Percentiles rank a stretch among this genome's conserved stretches.
Evolutionary conservation across 768 basidiomycete genomes (phyloP).

Genomic region (Pleurotus giganteus): DNA sequence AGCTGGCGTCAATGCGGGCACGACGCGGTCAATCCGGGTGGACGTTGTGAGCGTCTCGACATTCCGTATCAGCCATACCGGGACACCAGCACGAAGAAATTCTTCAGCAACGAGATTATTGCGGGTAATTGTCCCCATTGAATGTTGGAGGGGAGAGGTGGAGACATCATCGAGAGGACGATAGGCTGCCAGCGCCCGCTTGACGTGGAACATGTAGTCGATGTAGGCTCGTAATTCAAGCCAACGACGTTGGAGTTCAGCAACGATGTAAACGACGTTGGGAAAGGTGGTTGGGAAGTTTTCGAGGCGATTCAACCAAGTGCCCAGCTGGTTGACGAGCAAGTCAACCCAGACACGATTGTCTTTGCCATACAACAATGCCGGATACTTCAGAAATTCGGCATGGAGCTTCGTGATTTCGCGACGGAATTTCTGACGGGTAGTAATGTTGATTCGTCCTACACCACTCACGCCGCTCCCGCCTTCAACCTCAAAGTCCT

Average conservation of each 20-base stretch:
- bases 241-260: background rate
- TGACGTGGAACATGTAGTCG: background rate
- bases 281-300: background rate
- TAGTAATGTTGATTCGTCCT: too few relatives aligned
- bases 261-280: background rate
- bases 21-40: slow-evolving; percentile 1
- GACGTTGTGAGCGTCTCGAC: background rate
- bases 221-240: background rate
- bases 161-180: background rate
- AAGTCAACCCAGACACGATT: too few relatives aligned
- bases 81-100: slow-evolving; percentile 15
- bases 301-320: background rate
- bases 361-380: too few relatives aligned
- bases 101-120: slow-evolving; percentile 10
- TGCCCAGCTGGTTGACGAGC: background rate
- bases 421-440: too few relatives aligned
- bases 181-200: background rate
- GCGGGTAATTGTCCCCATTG: slow-evolving; percentile 15
- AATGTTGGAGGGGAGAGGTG: background rate
- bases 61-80: slow-evolving; percentile 19
- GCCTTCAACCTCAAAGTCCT: too few relatives aligned
- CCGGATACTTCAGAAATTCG: too few relatives aligned
- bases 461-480: too few relatives aligned
- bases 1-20: background rate
- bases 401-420: too few relatives aligned